Conservation (phyloP, 257 asterid genomes). For the Gardenia jasminoides region DNA sequence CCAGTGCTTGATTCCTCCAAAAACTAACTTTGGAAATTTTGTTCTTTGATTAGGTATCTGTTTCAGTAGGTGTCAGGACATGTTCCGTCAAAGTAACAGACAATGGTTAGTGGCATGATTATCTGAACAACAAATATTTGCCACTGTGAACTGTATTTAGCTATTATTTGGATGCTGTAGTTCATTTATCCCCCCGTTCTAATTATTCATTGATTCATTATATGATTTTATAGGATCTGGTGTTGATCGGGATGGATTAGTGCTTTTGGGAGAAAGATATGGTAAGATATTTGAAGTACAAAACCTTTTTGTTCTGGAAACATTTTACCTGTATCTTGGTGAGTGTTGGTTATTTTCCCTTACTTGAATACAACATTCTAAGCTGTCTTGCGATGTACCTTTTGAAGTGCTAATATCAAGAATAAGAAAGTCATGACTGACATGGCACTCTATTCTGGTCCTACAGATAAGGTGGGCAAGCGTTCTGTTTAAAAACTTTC, state of each 20-base stretch:
- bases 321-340: not conserved
- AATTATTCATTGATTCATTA: not conserved
- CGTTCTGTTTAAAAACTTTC: not conserved
- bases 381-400: not conserved
- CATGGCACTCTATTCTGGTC: not conserved
- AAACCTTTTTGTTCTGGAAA: not conserved
- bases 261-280: conserved; percentile 73
- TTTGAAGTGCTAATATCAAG: not conserved
- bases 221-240: conserved; percentile 59
- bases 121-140: not conserved
- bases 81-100: conserved; percentile 69
- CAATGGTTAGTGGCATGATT: conserved; percentile 53
- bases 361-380: not conserved
- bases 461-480: not conserved
- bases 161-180: not conserved
- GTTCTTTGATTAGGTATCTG: conserved; percentile 51
- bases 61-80: conserved; percentile 64
- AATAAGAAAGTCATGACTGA: not conserved
- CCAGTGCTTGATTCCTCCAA: not conserved
- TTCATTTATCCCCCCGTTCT: not conserved
- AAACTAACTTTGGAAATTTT: not conserved
- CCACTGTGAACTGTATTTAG: not conserved
- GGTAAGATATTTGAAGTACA: conserved; percentile 37
- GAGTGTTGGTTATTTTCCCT: not conserved
- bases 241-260: conserved; percentile 75